Evolutionary conservation across 192 early-diverging fungal genomes (phyloP).

Genomic region (Coemansia sp.): DNA sequence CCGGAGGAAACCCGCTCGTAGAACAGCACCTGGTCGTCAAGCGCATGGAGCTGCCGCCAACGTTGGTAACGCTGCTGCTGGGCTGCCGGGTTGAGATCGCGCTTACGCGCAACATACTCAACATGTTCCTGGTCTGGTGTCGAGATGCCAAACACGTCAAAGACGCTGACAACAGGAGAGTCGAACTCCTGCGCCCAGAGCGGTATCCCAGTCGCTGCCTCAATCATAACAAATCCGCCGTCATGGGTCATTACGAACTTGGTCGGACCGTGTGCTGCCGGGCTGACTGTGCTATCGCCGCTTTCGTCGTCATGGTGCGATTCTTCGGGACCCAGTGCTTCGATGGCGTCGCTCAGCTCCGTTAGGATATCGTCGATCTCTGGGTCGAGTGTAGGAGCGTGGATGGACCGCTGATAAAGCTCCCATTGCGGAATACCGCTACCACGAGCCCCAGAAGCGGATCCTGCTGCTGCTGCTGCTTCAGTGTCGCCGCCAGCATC

Average conservation of each 20-base stretch:
- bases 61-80: slow-evolving; percentile 28
- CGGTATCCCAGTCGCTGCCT: slow-evolving; percentile 48
- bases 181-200: slow-evolving; percentile 59
- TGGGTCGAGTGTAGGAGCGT: slow-evolving; percentile 34
- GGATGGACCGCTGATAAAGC: slow-evolving; percentile 43
- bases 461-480: too few species aligned
- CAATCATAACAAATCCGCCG: slow-evolving; percentile 41
- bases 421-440: slow-evolving; percentile 31
- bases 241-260: slow-evolving; percentile 51
- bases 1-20: slow-evolving; percentile 9
- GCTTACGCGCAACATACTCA: slow-evolving; percentile 35
- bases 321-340: slow-evolving; percentile 53
- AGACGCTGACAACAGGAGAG: slow-evolving; percentile 56
- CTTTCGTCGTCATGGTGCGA: slow-evolving; percentile 19
- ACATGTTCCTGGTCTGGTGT: slow-evolving; percentile 11
- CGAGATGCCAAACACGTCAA: slow-evolving; percentile 58
- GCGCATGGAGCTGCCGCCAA: slow-evolving; percentile 33
- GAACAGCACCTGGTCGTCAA: slow-evolving; percentile 19
- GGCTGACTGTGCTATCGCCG: slow-evolving; percentile 9
- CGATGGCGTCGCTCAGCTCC: slow-evolving; percentile 59
- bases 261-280: slow-evolving; percentile 20
- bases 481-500: background rate
- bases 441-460: slow-evolving; percentile 4
- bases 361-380: slow-evolving; percentile 36
- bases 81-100: slow-evolving; percentile 33